Base-by-base conservation (phyloP, 1,139 yeast genomes). In the Lodderomyces metapsilosis region DNA sequence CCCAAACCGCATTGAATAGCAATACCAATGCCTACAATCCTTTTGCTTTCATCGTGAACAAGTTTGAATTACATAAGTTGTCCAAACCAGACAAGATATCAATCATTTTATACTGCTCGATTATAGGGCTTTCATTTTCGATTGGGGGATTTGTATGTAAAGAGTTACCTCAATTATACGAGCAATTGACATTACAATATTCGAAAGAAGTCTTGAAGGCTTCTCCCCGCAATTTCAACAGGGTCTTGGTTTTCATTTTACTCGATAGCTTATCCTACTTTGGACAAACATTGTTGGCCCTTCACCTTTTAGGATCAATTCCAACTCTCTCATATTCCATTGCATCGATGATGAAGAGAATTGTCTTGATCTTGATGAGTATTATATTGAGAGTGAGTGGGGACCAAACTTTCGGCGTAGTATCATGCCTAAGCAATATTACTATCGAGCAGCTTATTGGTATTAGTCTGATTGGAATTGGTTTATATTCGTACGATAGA, bases 301-400 rank as follows among this genome's bases (percentile, higher is more conserved):
- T 66, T 43, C 64, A 66, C 46, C 52, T 69, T 24, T 50, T 69
- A 23, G 72, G 74, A 2, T 64, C 60, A 58, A 58, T 68, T 11
- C 71, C 74, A 2, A 68, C 75, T 5, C 57, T 69, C 24, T 59
- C 72, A 5, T 69, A 68, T 50, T 67, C 73, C 9, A 62, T 69
- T 31, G 74, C 74, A 2, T 65, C 72, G 13, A 66, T 69, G 71
- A 61, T 69, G 68, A 69, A 69, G 49, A 55, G 75, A 44, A 67
- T 69, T 0, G 66, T 68, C 13, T 49, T 69, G 20, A 68, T 69
- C 18, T 54, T 67, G 10, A 59, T 68, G 2, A 65, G 74, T 45
- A 61, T 69, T 8, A 37, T 61, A 6, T 39, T 60, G 41, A 58
- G 58, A 3, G 50, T 59, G 9, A 59, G 12, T 10, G 12, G 30